These are phyloP conservation scores for Bryum argenteum DNA, from an alignment of 225 moss, liverwort and hornwort genomes.

Conservation along the genomic window DNA sequence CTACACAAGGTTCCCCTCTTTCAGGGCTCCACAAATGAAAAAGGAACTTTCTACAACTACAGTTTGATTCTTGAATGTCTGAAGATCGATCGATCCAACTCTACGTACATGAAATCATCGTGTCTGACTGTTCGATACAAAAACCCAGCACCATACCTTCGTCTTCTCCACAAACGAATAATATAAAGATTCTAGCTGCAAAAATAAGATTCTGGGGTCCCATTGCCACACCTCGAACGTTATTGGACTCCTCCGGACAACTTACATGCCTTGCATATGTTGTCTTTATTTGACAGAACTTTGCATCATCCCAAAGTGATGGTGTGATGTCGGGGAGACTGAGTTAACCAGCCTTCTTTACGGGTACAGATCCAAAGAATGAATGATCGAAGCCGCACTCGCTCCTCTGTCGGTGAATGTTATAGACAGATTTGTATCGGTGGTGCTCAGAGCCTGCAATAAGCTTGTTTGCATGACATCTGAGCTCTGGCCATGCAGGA, in stretches of 20 bases:
- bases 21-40: conserved; percentile 33
- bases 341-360: conserved; percentile 3
- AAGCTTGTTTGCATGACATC: conserved; percentile 50
- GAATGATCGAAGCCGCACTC: not conserved
- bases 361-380: not conserved
- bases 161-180: too few species aligned
- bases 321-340: too few species aligned
- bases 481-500: conserved; percentile 44
- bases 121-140: too few species aligned
- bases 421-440: not conserved
- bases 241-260: too few species aligned
- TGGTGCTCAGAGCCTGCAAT: conserved; percentile 41
- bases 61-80: conserved; percentile 5
- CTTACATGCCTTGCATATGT: too few species aligned
- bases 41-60: conserved; percentile 29
- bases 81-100: conserved; percentile 18
- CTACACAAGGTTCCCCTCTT: conserved; percentile 45
- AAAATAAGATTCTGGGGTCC: too few species aligned
- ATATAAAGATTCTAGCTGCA: too few species aligned
- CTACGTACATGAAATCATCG: conserved; percentile 10
- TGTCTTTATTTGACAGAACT: too few species aligned
- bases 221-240: too few species aligned
- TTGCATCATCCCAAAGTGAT: too few species aligned
- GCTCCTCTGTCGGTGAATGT: conserved; percentile 16
- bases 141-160: too few species aligned